Evolutionary conservation across 257 asterid species (phyloP).

Genomic region (Solanum piurae): DNA sequence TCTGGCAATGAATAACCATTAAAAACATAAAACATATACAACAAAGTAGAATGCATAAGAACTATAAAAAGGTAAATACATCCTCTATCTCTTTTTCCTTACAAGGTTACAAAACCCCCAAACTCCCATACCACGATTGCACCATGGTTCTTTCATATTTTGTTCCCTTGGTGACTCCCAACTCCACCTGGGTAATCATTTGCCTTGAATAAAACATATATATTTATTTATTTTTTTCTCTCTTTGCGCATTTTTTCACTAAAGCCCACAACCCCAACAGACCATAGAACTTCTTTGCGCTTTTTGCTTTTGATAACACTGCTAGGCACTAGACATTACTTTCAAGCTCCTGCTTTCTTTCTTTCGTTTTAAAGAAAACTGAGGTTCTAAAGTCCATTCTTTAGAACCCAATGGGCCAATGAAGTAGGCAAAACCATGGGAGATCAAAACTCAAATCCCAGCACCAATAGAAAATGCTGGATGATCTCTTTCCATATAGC

Average conservation of each 20-base stretch:
- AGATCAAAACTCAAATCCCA: background rate
- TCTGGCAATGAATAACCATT: background rate
- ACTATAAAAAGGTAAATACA: background rate
- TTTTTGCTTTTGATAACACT: background rate
- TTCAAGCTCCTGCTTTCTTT: background rate
- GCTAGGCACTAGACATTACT: background rate
- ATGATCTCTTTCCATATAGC: background rate
- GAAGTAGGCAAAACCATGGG: background rate
- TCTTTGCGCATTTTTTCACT: background rate
- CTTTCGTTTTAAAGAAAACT: background rate
- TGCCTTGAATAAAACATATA: background rate
- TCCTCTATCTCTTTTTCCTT: background rate
- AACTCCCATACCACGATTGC: background rate
- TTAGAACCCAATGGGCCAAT: background rate
- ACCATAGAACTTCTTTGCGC: background rate
- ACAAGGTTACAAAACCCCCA: background rate
- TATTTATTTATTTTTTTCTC: background rate
- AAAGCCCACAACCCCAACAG: background rate
- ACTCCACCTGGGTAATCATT: background rate
- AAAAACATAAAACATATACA: background rate
- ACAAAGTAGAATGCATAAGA: background rate
- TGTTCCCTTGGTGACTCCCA: background rate
- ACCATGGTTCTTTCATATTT: background rate
- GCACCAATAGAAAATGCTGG: background rate
- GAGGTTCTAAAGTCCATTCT: background rate